Evolutionary conservation across 1,284 basidiomycete species (phyloP).

Genomic region (Singerocomus inundabilis): DNA sequence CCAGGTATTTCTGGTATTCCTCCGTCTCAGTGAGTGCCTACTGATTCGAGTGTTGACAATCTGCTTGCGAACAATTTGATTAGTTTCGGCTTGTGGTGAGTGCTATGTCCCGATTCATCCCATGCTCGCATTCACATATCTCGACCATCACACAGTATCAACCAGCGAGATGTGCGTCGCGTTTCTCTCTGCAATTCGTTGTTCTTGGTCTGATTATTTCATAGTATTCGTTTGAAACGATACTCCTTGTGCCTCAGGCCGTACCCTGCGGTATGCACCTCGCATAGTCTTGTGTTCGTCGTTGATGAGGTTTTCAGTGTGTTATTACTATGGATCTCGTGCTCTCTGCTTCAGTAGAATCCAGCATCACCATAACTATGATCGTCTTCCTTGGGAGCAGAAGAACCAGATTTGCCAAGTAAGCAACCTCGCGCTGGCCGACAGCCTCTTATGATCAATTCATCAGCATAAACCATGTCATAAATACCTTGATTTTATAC

Average conservation of each 20-base stretch:
- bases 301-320: constrained; percentile 35
- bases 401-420: constrained; percentile 42
- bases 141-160: constrained; percentile 21
- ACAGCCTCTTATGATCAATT: constrained; percentile 2
- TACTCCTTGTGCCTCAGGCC: constrained; percentile 33
- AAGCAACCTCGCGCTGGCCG: not conserved
- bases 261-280: constrained; percentile 26
- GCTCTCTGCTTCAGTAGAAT: constrained; percentile 48
- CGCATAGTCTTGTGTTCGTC: not conserved
- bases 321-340: constrained; percentile 54
- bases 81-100: constrained; percentile 34
- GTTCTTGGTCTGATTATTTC: not conserved
- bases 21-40: constrained; percentile 34
- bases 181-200: fast-evolving
- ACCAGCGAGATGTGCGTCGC: constrained; percentile 31
- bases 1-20: constrained; percentile 32
- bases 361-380: constrained; percentile 49
- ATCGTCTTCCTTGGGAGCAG: constrained; percentile 48
- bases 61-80: constrained; percentile 2
- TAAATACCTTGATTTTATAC: constrained; percentile 51
- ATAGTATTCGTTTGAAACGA: constrained; percentile 27
- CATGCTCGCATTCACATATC: not conserved
- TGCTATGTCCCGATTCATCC: too few species aligned
- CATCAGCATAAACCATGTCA: constrained; percentile 46
- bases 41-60: not conserved